Conservation (phyloP, 768 basidiomycete genomes). For the Tricholoma sp. region DNA sequence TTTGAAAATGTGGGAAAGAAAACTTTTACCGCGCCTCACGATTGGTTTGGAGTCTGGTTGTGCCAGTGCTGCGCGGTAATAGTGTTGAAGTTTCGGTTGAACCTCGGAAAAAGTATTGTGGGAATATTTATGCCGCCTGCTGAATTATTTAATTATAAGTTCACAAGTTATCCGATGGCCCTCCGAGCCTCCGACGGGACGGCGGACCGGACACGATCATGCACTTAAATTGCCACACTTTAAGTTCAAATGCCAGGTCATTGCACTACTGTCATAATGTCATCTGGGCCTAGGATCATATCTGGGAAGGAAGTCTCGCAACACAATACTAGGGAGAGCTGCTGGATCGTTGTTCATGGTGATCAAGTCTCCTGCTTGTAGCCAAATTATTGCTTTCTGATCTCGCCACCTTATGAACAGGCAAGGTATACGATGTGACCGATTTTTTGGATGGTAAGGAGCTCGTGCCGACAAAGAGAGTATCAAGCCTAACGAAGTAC, state of each 20-base stretch:
- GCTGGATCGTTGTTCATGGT: slow-evolving; percentile 88
- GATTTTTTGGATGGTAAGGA: slow-evolving; percentile 64
- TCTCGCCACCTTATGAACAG: slow-evolving; percentile 27
- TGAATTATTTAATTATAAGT: too few species aligned
- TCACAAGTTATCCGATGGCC: not conserved
- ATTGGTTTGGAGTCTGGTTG: too few species aligned
- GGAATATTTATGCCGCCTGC: too few species aligned
- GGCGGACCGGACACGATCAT: not conserved
- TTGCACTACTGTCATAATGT: slow-evolving; percentile 20
- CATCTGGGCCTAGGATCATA: slow-evolving; percentile 19
- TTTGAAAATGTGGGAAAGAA: too few species aligned
- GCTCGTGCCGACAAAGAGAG: not conserved
- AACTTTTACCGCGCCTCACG: too few species aligned
- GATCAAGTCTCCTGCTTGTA: not conserved
- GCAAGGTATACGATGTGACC: slow-evolving; percentile 74
- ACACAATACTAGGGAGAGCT: slow-evolving; percentile 56
- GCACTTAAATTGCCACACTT: not conserved
- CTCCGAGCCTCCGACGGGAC: not conserved
- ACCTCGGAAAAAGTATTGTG: too few species aligned
- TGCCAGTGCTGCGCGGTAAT: too few species aligned
- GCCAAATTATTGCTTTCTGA: not conserved
- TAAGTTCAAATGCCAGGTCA: not conserved
- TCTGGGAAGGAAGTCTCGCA: slow-evolving; percentile 47
- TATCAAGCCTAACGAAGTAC: not conserved
- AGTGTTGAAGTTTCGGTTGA: too few species aligned